phyloP scores from a whole-genome alignment of 768 basidiomycete genomes.

The Zangia roseola region DNA sequence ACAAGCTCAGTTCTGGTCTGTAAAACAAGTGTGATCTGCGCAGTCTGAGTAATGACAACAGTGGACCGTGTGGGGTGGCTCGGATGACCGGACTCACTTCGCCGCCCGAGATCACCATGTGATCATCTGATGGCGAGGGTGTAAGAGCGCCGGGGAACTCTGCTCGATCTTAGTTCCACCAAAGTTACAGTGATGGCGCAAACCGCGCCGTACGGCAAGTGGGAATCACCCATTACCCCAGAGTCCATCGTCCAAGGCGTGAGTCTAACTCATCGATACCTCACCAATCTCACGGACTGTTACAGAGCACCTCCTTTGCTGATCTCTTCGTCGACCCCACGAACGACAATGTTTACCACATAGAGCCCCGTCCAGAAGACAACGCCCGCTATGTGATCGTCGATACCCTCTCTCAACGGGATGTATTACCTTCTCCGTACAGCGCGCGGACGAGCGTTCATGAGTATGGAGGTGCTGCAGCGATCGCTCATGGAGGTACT shows the following conservation, averaged over 20 bases:
- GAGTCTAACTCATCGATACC: slow-evolving; percentile 18
- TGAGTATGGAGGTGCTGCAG: slow-evolving; percentile 71
- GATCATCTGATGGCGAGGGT: no score
- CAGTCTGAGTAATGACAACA: no score
- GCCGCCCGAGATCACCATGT: no score
- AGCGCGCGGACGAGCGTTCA: slow-evolving; percentile 59
- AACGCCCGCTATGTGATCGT: slow-evolving; percentile 58
- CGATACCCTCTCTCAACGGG: slow-evolving; percentile 42
- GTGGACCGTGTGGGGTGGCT: no score
- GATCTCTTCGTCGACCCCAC: slow-evolving; percentile 56
- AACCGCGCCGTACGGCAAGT: slow-evolving; percentile 58
- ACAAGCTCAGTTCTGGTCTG: no score
- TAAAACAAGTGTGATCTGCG: no score
- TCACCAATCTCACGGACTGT: background rate
- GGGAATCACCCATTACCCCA: slow-evolving; percentile 56
- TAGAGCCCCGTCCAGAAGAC: slow-evolving; percentile 60
- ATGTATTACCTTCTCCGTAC: slow-evolving; percentile 54
- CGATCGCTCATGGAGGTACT: slow-evolving; percentile 47
- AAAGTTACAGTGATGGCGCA: no score
- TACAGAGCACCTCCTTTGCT: slow-evolving; percentile 31
- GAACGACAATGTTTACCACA: slow-evolving; percentile 46
- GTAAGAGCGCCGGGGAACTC: no score
- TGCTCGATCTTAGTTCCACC: no score
- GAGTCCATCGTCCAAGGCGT: slow-evolving; percentile 50
- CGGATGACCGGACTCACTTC: no score